Evolutionary conservation across 176 grass and related monocot genomes (phyloP).

Genomic region (Miscanthus lutarioriparius): DNA sequence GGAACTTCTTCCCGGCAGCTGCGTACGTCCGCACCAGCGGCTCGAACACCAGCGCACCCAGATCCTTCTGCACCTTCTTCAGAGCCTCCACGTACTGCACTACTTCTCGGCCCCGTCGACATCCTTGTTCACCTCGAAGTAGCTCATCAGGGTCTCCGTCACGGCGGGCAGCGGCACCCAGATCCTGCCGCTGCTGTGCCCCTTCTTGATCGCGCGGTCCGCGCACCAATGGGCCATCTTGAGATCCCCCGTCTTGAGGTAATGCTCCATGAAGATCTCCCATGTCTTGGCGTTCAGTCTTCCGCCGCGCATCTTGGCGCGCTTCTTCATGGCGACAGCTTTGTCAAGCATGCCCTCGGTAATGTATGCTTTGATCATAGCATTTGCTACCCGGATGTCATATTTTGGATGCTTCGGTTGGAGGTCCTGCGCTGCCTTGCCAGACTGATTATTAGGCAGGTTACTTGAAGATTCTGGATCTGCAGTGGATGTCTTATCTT

Average conservation of each 20-base stretch:
- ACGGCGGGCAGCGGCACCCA: conserved; percentile 58
- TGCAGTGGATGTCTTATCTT: conserved; percentile 7
- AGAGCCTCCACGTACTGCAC: conserved; percentile 59
- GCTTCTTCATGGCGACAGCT: conserved; percentile 69
- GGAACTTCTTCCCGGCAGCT: conserved; percentile 64
- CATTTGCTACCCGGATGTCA: conserved; percentile 86
- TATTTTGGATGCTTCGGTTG: conserved; percentile 56
- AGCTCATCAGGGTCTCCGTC: conserved; percentile 50
- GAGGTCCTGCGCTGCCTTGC: not conserved
- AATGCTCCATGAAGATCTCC: conserved; percentile 90
- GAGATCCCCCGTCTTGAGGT: conserved; percentile 68
- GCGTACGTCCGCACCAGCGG: conserved; percentile 62
- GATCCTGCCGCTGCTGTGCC: conserved; percentile 60
- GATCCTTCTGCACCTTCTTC: conserved; percentile 55
- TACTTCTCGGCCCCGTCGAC: conserved; percentile 68
- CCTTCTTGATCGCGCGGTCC: conserved; percentile 89
- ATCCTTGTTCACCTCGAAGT: conserved; percentile 70
- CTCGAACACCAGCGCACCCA: conserved; percentile 60
- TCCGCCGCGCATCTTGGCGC: conserved; percentile 69
- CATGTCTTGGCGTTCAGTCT: conserved; percentile 88
- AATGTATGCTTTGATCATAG: conserved; percentile 87
- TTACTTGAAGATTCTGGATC: conserved; percentile 28
- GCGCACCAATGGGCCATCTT: conserved; percentile 80
- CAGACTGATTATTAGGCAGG: conserved; percentile 10
- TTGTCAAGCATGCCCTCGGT: conserved; percentile 82